These are phyloP conservation scores for Ambrosia trifida DNA, from an alignment of 129 eudicot species.

Conservation along the genomic window DNA sequence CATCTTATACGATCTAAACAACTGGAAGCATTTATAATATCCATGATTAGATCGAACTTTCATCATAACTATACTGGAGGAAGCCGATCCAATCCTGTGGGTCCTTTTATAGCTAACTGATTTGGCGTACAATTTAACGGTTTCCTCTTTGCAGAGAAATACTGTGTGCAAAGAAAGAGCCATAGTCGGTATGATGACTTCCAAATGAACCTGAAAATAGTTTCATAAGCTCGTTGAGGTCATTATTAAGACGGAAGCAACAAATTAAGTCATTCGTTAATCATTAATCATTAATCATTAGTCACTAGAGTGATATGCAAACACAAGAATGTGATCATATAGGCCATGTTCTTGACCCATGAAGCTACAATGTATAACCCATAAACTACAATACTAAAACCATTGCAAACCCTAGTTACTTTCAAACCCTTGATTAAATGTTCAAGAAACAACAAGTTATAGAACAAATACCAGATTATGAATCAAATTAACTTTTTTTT, in stretches of 20 bases:
- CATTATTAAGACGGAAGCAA: not conserved
- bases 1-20: slow-evolving; percentile 38
- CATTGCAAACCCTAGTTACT: not conserved
- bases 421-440: not conserved
- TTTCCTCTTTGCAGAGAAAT: slow-evolving; percentile 52
- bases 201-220: slow-evolving; percentile 35
- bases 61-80: slow-evolving; percentile 35
- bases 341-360: not conserved
- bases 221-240: slow-evolving; percentile 4
- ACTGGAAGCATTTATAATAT: slow-evolving; percentile 32
- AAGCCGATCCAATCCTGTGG: slow-evolving; percentile 31
- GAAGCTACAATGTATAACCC: no score
- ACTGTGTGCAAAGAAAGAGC: slow-evolving; percentile 55
- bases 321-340: not conserved
- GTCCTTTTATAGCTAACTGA: slow-evolving; percentile 36
- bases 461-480: no score
- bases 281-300: not conserved
- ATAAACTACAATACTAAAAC: not conserved
- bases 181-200: slow-evolving; percentile 43
- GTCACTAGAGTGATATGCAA: slow-evolving; percentile 7
- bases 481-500: no score
- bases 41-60: slow-evolving; percentile 40
- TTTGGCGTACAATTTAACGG: slow-evolving; percentile 31
- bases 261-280: not conserved
- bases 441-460: not conserved